A percentile compares a stretch with the other conserved stretches of the same genome.
phyloP scores from a whole-genome alignment of 331 rosid species.

The Cydonia oblonga region DNA sequence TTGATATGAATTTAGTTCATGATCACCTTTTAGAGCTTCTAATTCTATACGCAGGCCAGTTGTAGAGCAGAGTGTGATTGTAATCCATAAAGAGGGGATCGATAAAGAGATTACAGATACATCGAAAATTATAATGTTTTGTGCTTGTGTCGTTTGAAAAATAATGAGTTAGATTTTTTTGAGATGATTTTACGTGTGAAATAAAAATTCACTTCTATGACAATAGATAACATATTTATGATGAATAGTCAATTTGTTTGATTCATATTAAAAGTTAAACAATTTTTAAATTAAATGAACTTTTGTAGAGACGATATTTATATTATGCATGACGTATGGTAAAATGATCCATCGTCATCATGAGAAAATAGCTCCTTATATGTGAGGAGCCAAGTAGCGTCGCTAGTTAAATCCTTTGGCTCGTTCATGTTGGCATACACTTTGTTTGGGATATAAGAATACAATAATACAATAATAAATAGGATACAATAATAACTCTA shows the following conservation, averaged over 20 bases:
- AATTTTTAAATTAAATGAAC: too few relatives aligned
- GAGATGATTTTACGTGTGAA: background rate
- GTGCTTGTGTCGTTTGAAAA: background rate
- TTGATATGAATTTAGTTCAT: background rate
- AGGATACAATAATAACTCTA: too few relatives aligned
- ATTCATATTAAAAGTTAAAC: too few relatives aligned
- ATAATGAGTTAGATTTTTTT: background rate
- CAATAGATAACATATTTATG: too few relatives aligned
- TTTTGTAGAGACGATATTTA: too few relatives aligned
- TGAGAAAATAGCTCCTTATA: background rate
- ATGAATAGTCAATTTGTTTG: too few relatives aligned
- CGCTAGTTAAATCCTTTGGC: too few relatives aligned
- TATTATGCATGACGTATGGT: background rate
- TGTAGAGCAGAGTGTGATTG: background rate
- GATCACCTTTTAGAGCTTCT: background rate
- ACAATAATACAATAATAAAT: too few relatives aligned
- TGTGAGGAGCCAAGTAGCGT: background rate
- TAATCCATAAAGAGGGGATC: background rate
- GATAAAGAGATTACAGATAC: background rate
- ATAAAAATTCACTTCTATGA: too few relatives aligned
- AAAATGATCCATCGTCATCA: too few relatives aligned
- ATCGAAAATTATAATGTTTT: background rate
- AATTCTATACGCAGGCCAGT: background rate
- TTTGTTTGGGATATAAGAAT: background rate
- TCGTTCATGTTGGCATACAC: background rate